phyloP scores from a whole-genome alignment of 169 alveolate genomes.

The Plasmodium coatneyi region DNA sequence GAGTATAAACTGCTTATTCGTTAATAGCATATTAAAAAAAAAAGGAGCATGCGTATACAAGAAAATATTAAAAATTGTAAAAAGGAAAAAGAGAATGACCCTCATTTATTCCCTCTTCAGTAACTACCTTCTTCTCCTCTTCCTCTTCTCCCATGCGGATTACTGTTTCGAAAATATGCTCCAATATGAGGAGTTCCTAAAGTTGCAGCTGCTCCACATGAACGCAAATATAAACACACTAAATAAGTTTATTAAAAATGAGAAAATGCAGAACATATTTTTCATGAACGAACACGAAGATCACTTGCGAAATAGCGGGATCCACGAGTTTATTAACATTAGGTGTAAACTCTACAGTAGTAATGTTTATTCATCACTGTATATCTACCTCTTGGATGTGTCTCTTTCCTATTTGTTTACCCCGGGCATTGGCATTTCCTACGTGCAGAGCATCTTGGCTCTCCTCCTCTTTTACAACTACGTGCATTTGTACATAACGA shows the following conservation, averaged over 20 bases:
- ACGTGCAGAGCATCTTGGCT: slow-evolving; percentile 43
- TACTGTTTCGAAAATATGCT: slow-evolving; percentile 40
- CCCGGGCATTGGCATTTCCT: slow-evolving; percentile 40
- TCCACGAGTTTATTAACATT: slow-evolving; percentile 11
- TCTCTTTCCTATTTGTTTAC: slow-evolving; percentile 55
- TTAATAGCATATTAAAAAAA: slow-evolving; percentile 22
- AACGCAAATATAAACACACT: slow-evolving; percentile 55
- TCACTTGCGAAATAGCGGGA: not conserved
- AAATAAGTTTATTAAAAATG: slow-evolving; percentile 45
- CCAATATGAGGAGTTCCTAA: slow-evolving; percentile 64
- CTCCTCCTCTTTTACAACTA: slow-evolving; percentile 45
- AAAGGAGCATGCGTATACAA: slow-evolving; percentile 54
- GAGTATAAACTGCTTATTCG: slow-evolving; percentile 26
- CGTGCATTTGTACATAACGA: slow-evolving; percentile 47
- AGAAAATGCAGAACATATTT: slow-evolving; percentile 35
- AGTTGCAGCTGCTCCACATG: slow-evolving; percentile 56
- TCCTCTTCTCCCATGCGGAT: slow-evolving; percentile 49
- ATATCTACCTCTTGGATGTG: slow-evolving; percentile 47
- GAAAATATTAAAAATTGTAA: slow-evolving; percentile 44
- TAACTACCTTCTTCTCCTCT: slow-evolving; percentile 26
- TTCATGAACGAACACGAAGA: not conserved
- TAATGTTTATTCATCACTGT: slow-evolving; percentile 42
- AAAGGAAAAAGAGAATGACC: slow-evolving; percentile 39
- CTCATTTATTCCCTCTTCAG: slow-evolving; percentile 47
- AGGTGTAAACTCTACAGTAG: slow-evolving; percentile 42